Base-by-base conservation (phyloP, 768 basidiomycete genomes). In the Amanita fuliginea region DNA sequence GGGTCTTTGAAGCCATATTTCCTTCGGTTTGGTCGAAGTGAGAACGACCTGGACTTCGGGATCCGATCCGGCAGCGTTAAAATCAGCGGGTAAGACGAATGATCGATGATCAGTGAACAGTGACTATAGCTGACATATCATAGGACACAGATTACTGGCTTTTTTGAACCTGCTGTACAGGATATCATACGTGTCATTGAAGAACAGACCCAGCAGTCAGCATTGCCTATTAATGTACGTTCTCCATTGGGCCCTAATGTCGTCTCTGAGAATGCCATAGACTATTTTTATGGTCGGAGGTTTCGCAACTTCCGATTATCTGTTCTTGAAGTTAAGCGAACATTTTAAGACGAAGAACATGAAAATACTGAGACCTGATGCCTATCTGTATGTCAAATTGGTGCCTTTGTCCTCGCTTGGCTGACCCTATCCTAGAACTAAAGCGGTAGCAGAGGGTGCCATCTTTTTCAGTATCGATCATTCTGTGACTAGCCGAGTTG, bases 201-300 rank as follows among this genome's bases (percentile, higher is more conserved):
- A 33, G 33, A 35, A 18, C 41, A 51, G 41, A 24, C 13, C 26
- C 3, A 19, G 11, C 13, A 2, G 3, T 26, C 37, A 7, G 21
- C 9, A 9, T 24, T 40, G 11, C 39, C 47, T 9, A 49, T 49
- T 3, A 49, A 49, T 26, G 47, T 49, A 13, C 8, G 35, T 18
- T 37, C 26, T 8, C 49, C 48, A n/a, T 28, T 3, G 1, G 32
- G 0, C 14, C 32, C 21, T 6, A 36, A 2, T 14, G 6, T n/a
- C 7, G 11, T 11, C 9, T 11, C 3, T 30, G 24, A 0, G 8
- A 22, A 42, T 21, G 11, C 6, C 16, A 3, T 44, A 71, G 67
- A 51, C 64, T 10, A 64, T 75, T 18, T 69, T 78, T 48, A 60
- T 78, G 8, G 75, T 79, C 1, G 76, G 77, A 7, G 76, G 75